Evolutionary conservation across 345 rosid genomes (phyloP), one percentile per base, ranked within the genome.

Genomic region (Gossypium herbaceum): DNA sequence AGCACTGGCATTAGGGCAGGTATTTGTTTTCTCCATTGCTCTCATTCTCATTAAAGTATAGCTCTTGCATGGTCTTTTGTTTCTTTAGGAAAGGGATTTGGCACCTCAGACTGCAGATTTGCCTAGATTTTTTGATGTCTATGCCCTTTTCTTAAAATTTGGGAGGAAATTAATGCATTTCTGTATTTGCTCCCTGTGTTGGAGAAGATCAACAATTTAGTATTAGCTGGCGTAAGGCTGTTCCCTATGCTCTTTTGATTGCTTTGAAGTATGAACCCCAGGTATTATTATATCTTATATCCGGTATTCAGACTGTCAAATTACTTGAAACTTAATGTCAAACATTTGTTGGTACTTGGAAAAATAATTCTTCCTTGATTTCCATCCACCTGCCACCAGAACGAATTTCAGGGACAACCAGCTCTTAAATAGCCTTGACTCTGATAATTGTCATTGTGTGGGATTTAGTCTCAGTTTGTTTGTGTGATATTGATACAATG

Each of bases 41-140:
- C 68, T 43, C 50, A 64, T 10, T 41, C 3, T n/a, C 24, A n/a
- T 43, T 64, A 9, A 4, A 17, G 48, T 63, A 11, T 41, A 43
- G 4, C 25, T 7, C 56, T 22, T 47, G 25, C 56, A 68, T 22
- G 34, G 56, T 47, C 41, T 68, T 2, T 68, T 68, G 71, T 39
- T 68, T 68, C 11, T 47, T 2, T 51, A 68, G 56, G 41, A 68
- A 68, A 52, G 45, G 60, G 74, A 52, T 52, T 29, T 71, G 59
- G 22, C 62, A 71, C 51, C 51, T 29, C 61, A 51, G 74, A 52
- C 29, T 48, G 73, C 44, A 47, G 17, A 34, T 34, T 34, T 70
- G 24, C 45, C 12, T 24, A 68, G 56, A 54, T 12, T 29, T 44
- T 60, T 51, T 48, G 22, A 22, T 58, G 12, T 20, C 7, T 58